Conservation (phyloP, 805 yeast species). For the Candida dajiaensis region DNA sequence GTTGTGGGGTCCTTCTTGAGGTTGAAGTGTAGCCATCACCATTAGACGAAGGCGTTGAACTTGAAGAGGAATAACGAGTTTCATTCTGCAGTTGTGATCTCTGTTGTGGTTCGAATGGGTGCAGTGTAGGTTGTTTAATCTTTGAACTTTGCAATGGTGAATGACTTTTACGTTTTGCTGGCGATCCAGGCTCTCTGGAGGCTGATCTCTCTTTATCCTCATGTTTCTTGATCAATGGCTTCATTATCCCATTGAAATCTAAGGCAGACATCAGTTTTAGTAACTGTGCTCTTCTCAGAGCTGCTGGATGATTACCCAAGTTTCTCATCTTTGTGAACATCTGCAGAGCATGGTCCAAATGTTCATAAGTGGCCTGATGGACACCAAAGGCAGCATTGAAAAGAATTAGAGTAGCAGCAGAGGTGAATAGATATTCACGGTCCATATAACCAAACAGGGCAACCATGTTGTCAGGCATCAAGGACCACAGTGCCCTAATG, state of each 20-base stretch:
- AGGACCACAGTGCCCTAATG: constrained; percentile 65
- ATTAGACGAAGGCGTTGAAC: neutral
- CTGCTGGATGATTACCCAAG: constrained; percentile 77
- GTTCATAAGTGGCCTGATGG: constrained; percentile 66
- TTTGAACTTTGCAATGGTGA: neutral
- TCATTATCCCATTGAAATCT: constrained; percentile 65
- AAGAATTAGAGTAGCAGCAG: constrained; percentile 66
- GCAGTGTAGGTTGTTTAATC: neutral
- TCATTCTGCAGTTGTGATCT: neutral
- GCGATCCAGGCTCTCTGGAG: neutral
- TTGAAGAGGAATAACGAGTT: neutral
- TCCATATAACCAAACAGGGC: constrained; percentile 87
- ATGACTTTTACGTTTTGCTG: neutral
- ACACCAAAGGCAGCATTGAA: constrained; percentile 80
- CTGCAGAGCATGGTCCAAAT: constrained; percentile 64
- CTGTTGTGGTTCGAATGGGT: neutral
- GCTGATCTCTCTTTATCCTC: constrained; percentile 30
- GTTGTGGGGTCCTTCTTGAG: constrained; percentile 1
- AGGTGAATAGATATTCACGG: constrained; percentile 71
- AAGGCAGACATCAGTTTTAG: constrained; percentile 57
- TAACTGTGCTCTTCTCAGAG: constrained; percentile 64
- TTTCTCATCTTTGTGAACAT: constrained; percentile 72
- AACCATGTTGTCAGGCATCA: constrained; percentile 74
- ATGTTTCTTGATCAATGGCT: constrained; percentile 49
- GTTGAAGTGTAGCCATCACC: neutral